These are phyloP conservation scores for Zopfia rhizophila DNA, from an alignment of 2,329 filamentous ascomycete species.

Conservation along the genomic window DNA sequence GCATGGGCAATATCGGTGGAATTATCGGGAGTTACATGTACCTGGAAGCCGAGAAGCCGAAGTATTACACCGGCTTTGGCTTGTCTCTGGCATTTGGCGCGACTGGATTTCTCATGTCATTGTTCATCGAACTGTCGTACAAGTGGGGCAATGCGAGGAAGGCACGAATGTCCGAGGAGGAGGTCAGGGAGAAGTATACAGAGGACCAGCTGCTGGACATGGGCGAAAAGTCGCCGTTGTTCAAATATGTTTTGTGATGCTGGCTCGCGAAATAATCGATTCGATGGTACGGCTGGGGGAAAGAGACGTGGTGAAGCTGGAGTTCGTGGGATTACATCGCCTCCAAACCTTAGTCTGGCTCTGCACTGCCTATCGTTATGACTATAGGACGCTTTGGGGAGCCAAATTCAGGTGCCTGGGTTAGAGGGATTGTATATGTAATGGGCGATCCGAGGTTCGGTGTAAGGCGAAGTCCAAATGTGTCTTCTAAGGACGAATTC, in stretches of 20 bases:
- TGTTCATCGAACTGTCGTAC: slow-evolving; percentile 28
- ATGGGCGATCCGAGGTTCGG: too few relatives aligned
- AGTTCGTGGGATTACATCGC: too few relatives aligned
- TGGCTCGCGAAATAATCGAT: too few relatives aligned
- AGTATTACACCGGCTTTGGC: slow-evolving; percentile 11
- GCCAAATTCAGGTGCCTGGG: too few relatives aligned
- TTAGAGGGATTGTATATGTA: too few relatives aligned
- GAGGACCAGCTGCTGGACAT: slow-evolving; percentile 8
- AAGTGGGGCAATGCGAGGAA: slow-evolving; percentile 32
- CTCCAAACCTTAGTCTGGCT: too few relatives aligned
- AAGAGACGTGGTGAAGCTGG: too few relatives aligned
- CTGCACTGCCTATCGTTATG: too few relatives aligned
- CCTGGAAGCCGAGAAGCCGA: slow-evolving; percentile 5
- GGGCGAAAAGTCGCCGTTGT: slow-evolving; percentile 9
- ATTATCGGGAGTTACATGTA: slow-evolving; percentile 10
- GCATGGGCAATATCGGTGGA: slow-evolving; percentile 31
- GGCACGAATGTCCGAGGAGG: slow-evolving; percentile 5
- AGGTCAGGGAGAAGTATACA: slow-evolving; percentile 6
- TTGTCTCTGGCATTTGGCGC: slow-evolving; percentile 5
- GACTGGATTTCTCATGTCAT: background rate
- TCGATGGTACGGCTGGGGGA: too few relatives aligned
- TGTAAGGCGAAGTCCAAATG: too few relatives aligned
- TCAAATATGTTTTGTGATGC: slow-evolving; percentile 11
- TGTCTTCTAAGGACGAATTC: too few relatives aligned
- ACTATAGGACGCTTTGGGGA: too few relatives aligned